These are phyloP conservation scores for Fusarium pininemorale DNA, from an alignment of 2,329 filamentous ascomycete species.

Conservation along the genomic window DNA sequence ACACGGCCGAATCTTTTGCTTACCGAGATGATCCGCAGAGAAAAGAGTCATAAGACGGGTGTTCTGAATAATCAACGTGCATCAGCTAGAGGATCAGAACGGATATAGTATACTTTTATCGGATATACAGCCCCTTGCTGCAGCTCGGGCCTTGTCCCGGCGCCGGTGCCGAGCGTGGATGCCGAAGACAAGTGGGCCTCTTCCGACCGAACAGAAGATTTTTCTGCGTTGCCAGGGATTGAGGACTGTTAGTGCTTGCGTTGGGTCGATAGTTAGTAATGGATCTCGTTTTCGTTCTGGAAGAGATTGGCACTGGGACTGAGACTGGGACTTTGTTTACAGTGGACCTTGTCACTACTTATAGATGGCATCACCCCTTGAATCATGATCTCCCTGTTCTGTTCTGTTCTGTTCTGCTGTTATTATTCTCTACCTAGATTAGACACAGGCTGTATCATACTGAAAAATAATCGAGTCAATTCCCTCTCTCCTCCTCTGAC, in stretches of 20 bases:
- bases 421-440: not conserved
- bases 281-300: constrained; percentile 1
- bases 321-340: not conserved
- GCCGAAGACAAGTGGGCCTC: constrained; percentile 29
- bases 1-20: constrained; percentile 19
- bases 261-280: constrained; percentile 23
- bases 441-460: not conserved
- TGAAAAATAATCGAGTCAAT: constrained; percentile 1
- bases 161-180: constrained; percentile 34
- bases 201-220: constrained; percentile 12
- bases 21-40: constrained; percentile 6
- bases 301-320: constrained; percentile 13
- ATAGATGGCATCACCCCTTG: constrained; percentile 33
- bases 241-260: not conserved
- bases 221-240: constrained; percentile 27
- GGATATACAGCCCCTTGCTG: constrained; percentile 18
- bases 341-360: constrained; percentile 18
- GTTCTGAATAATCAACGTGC: constrained; percentile 3
- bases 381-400: not conserved
- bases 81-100: not conserved
- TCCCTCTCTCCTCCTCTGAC: not conserved
- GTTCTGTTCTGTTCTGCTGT: not conserved
- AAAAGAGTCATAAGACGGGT: constrained; percentile 1
- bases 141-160: constrained; percentile 11
- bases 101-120: constrained; percentile 23